Base-by-base conservation (phyloP, 2,329 filamentous ascomycete genomes). In the Mycosphaerella sp. region DNA sequence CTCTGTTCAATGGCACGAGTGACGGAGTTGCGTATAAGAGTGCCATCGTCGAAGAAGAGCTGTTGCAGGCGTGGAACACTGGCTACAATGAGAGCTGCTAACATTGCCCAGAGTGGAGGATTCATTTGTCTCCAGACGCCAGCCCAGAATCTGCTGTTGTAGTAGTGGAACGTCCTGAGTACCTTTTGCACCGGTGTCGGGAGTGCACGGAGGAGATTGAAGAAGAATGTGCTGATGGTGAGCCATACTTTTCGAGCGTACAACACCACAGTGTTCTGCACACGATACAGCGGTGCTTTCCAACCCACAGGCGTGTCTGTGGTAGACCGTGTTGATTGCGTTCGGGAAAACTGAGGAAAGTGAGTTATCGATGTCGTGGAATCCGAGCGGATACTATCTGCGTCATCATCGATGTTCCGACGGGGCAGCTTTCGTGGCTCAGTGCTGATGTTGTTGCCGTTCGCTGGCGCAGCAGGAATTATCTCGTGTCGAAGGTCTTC, bases 71-170 rank as follows among this genome's bases (percentile, higher is more conserved):
- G 66, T 0, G 93, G 93, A 5, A 96, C 80, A 0, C 89, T 95
- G 2, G 93, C 93, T 5, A 98, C 87, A 44, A 95, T 72, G 41
- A 97, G 84, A n/a, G 93, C 88, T 35, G 84, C 75, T 30, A 97
- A 74, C 93, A 98, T 97, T 27, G 93, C 90, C 89, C 90, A 97
- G 21, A 98, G 82, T 0, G 93, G 93, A 37, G 93, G 91, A 70
- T 97, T 97, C 91, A 98, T 97, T 69, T 96, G 95, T 42, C 87
- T 86, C 86, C 87, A 93, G 10, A 90, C 67, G 46, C 89, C 89
- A 43, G 71, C 71, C 59, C 80, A 70, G 60, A 87, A 84, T 56
- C 68, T 79, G 68, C 60, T 61, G 27, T 72, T 47, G 37, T 68
- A 70, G 28, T 64, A 68, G 40, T 68, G 71, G 14, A 72, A 56